Base-by-base conservation (phyloP, 495 filamentous ascomycete genomes). In the Talaromyces nanjingensis region DNA sequence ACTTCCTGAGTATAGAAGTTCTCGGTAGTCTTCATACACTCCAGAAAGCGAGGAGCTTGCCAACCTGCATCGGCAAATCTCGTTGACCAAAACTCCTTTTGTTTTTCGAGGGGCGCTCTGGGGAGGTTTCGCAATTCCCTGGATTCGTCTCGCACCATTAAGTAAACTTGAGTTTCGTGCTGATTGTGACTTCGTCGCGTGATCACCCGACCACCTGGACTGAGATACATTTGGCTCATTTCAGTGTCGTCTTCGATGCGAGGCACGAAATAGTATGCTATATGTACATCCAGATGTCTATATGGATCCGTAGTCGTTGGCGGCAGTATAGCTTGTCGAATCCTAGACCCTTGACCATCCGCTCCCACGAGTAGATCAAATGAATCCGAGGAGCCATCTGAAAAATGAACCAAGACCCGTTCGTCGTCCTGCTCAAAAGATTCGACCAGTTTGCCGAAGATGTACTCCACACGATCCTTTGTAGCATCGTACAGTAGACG, bases 301-400 rank as follows among this genome's bases (percentile, higher is more conserved):
- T 72, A 71, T 9, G 60, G 69, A 59, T 64, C 65, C 33, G 53
- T 69, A 29, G 20, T 37, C 27, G 60, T 63, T 33, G 73, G 68
- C 5, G 72, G 64, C 37, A 79, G 67, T 22, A 78, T 71, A 6
- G 59, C 66, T 11, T 66, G 65, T 34, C 82, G 74, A 18, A 76
- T 76, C 1, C 66, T 65, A 1, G 83, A 84, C 6, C 74, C 71
- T n/a, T 77, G 66, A 2, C 83, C 83, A 65, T 84, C 82, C 3
- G 79, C 78, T 3, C 72, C 82, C 24, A 84, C 75, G 0, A 84
- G 62, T 6, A 84, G 61, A 68, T 86, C 83, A 63, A 73, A 86
- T 16, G 63, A 72, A 25, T 70, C 70, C 11, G 45, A 64, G 9
- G 63, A 64, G 4, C 77, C 77, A 60, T 80, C 74, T 4, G 69